phyloP scores from a whole-genome alignment of 257 asterid species.

The Fraxinus cuspidata region DNA sequence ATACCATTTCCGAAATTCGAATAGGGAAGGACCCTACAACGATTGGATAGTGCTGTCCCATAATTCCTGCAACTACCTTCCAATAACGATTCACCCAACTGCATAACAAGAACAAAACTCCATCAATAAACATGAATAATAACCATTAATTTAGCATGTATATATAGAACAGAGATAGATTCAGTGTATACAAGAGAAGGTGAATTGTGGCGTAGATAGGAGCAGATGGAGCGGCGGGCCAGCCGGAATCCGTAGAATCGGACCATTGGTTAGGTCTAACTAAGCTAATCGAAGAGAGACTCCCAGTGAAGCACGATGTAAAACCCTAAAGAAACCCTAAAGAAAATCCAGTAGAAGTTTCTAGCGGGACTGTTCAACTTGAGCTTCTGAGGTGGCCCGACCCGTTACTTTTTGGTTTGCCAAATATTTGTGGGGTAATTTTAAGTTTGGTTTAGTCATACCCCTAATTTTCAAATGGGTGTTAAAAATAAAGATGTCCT shows the following conservation, averaged over 20 bases:
- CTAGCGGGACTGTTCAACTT: background rate
- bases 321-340: conserved; percentile 55
- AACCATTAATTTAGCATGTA: background rate
- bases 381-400: too few relatives aligned
- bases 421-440: too few relatives aligned
- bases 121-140: background rate
- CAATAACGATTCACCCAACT: conserved; percentile 44
- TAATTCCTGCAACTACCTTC: conserved; percentile 52
- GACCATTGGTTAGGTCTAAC: conserved; percentile 38
- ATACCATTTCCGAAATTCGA: conserved; percentile 48
- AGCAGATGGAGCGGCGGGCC: conserved; percentile 42
- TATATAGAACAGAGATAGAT: background rate
- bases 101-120: conserved; percentile 21
- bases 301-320: background rate
- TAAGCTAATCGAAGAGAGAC: conserved; percentile 5
- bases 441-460: too few relatives aligned
- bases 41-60: conserved; percentile 42
- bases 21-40: conserved; percentile 30
- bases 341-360: background rate
- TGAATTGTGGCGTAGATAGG: conserved; percentile 32
- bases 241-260: conserved; percentile 42
- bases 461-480: too few relatives aligned
- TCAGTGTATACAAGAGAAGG: conserved; percentile 23
- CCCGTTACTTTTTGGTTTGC: too few relatives aligned
- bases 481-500: too few relatives aligned